These are phyloP conservation scores for Debaryomyces subglobosus DNA, from an alignment of 1,139 yeast species.

Conservation along the genomic window DNA sequence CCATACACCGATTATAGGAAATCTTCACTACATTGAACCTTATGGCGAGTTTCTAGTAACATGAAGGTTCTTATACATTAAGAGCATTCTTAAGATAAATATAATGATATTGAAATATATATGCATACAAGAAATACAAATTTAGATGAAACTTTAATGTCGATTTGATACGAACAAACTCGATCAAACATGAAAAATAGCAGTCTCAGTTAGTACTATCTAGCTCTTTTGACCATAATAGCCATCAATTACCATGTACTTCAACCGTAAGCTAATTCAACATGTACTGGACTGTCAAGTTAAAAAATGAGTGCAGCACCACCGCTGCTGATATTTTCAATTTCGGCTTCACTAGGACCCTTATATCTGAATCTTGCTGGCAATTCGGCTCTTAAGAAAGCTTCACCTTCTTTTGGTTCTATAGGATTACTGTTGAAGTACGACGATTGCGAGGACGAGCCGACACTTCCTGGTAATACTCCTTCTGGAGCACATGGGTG, in stretches of 20 bases:
- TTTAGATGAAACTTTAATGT: neutral
- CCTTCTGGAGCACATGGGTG: constrained; percentile 60
- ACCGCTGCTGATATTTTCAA: constrained; percentile 72
- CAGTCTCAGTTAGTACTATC: neutral
- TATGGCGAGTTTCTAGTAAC: neutral
- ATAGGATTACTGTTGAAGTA: constrained; percentile 37
- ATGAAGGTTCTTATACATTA: neutral
- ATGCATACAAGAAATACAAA: constrained; percentile 2
- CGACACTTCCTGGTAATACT: constrained; percentile 44
- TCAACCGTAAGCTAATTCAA: neutral
- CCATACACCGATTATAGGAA: neutral
- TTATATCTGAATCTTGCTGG: constrained; percentile 73
- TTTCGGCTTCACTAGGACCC: constrained; percentile 64
- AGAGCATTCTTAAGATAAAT: neutral
- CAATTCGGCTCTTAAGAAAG: constrained; percentile 62
- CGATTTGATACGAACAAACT: neutral
- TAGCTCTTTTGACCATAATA: neutral
- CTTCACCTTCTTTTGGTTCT: constrained; percentile 51
- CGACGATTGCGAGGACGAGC: constrained; percentile 17
- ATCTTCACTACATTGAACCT: neutral
- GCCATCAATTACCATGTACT: neutral
- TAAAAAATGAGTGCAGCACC: constrained; percentile 64
- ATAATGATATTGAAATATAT: constrained; percentile 1
- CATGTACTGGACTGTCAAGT: neutral
- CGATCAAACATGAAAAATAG: neutral